phyloP scores from a whole-genome alignment of 176 grass and related monocot genomes.

The Lolium rigidum region DNA sequence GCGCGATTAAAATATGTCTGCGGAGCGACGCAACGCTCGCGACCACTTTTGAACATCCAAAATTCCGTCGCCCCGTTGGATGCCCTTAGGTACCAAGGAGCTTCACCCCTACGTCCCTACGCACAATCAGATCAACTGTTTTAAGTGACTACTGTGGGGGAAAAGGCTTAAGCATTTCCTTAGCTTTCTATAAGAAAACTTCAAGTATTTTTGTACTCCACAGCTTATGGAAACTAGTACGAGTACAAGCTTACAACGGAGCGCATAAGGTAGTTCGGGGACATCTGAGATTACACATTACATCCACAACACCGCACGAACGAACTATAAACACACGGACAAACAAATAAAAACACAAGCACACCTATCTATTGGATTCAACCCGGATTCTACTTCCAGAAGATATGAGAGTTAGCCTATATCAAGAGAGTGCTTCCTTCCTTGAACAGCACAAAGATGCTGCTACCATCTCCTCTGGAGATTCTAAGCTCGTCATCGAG shows the following conservation, averaged over 20 bases:
- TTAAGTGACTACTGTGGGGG: too few species aligned
- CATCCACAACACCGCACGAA: background rate
- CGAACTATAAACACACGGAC: constrained; percentile 11
- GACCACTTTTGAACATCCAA: too few species aligned
- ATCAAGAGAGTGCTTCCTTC: constrained; percentile 63
- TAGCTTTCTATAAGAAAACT: too few species aligned
- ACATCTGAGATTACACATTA: background rate
- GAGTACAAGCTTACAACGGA: background rate
- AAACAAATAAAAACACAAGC: background rate
- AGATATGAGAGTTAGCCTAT: constrained; percentile 9
- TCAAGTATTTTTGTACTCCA: background rate
- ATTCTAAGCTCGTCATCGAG: constrained; percentile 87
- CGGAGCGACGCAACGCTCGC: too few species aligned
- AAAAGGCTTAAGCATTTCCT: too few species aligned
- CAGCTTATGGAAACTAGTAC: background rate
- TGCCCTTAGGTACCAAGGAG: too few species aligned
- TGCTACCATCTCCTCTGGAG: constrained; percentile 72
- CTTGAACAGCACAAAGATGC: constrained; percentile 82
- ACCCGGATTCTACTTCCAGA: background rate
- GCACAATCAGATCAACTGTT: too few species aligned
- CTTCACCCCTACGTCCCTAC: too few species aligned
- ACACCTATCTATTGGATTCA: constrained; percentile 5
- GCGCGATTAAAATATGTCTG: too few species aligned
- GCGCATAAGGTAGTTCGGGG: background rate
- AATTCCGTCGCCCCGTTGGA: too few species aligned